Conservation (phyloP, 75 land plant species). For the Picea glauca region DNA sequence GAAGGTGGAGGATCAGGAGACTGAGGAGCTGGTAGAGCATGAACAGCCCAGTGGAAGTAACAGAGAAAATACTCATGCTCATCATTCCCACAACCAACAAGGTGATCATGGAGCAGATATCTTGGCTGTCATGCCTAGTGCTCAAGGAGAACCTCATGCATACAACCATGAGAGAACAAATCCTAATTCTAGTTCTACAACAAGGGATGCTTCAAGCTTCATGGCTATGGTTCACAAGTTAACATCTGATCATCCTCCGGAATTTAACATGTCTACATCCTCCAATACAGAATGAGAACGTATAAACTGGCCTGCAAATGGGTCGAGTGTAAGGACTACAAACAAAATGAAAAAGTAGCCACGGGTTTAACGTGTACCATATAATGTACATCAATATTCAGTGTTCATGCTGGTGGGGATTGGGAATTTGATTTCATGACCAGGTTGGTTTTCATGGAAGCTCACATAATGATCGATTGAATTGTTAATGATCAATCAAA, state of each 20-base stretch:
- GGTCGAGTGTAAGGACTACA: too few relatives aligned
- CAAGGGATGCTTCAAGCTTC: not conserved
- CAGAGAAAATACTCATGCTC: not conserved
- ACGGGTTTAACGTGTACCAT: slow-evolving; percentile 9
- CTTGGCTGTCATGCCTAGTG: not conserved
- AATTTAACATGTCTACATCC: slow-evolving; percentile 13
- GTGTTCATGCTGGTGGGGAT: not conserved
- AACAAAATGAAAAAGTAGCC: not conserved
- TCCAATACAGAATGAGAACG: slow-evolving; percentile 9
- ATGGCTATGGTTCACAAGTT: slow-evolving; percentile 10
- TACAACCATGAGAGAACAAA: slow-evolving; percentile 7
- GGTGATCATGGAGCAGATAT: not conserved
- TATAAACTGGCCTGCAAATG: not conserved
- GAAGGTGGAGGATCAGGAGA: not conserved
- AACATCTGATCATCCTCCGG: not conserved
- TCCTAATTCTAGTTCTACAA: not conserved
- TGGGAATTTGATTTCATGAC: too few relatives aligned
- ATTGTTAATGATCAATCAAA: too few relatives aligned
- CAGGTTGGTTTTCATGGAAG: not conserved
- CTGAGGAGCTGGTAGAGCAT: not conserved
- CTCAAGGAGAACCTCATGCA: slow-evolving; percentile 1
- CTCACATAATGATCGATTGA: not conserved
- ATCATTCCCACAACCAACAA: not conserved
- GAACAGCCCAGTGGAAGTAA: not conserved
- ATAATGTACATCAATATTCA: slow-evolving; percentile 8